These are phyloP conservation scores for Candida broadrunensis DNA, from an alignment of 805 yeast genomes.

Conservation along the genomic window DNA sequence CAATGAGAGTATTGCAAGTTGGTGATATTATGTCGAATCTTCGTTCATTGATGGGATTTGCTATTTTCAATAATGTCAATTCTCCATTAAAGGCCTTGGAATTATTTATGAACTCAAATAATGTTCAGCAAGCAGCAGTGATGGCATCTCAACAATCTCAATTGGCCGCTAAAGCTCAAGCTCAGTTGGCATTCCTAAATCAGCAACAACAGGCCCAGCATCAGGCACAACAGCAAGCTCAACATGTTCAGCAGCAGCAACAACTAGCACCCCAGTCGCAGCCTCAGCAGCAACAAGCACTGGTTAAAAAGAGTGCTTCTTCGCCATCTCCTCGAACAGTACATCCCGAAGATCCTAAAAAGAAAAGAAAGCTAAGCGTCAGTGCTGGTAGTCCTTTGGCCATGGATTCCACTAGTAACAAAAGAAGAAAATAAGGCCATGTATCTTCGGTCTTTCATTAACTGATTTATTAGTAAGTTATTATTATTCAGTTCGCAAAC, in stretches of 20 bases:
- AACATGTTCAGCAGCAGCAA: conserved; percentile 3
- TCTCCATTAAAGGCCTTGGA: conserved; percentile 59
- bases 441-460: too few relatives aligned
- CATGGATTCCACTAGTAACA: conserved; percentile 5
- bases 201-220: conserved; percentile 2
- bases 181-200: conserved; percentile 5
- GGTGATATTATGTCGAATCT: conserved; percentile 76
- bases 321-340: conserved; percentile 11
- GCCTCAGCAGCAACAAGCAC: neutral
- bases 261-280: neutral
- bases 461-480: too few relatives aligned
- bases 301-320: conserved; percentile 2
- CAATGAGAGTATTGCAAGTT: conserved; percentile 70
- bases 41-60: conserved; percentile 59
- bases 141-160: conserved; percentile 9
- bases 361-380: conserved; percentile 12
- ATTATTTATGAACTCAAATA: conserved; percentile 25
- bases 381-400: conserved; percentile 7
- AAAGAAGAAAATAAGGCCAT: conserved; percentile 8
- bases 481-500: too few relatives aligned
- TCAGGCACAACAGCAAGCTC: conserved; percentile 6
- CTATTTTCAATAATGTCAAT: conserved; percentile 43
- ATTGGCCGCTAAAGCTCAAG: conserved; percentile 1
- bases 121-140: conserved; percentile 21
- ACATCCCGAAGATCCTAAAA: conserved; percentile 11